Conservation (phyloP, 768 basidiomycete species). For the Dentipellis fragilis region DNA sequence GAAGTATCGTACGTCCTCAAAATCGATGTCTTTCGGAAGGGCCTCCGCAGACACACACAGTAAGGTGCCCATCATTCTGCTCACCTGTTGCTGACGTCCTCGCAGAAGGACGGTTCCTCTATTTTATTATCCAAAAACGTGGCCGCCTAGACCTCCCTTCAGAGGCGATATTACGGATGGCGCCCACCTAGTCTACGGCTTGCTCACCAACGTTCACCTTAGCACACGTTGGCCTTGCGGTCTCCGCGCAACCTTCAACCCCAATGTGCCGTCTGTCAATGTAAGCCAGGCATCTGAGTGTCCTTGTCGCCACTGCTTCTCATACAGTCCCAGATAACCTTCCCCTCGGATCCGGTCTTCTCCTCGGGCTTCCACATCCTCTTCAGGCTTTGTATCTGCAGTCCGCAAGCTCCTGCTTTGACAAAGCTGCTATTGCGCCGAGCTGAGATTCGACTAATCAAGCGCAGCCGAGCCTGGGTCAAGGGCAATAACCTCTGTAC, state of each 20-base stretch:
- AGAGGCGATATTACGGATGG: not conserved
- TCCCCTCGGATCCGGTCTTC: not conserved
- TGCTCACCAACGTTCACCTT: not conserved
- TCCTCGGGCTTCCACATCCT: not conserved
- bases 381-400: not conserved
- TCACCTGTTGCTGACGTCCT: too few relatives aligned
- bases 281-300: not conserved
- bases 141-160: not conserved
- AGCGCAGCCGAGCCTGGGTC: not conserved
- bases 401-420: not conserved
- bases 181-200: not conserved
- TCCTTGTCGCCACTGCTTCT: not conserved
- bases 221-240: not conserved
- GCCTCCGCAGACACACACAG: not conserved
- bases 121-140: not conserved
- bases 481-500: not conserved
- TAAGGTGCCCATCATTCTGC: not conserved
- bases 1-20: not conserved
- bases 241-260: not conserved
- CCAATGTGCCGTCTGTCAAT: not conserved
- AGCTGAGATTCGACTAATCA: not conserved
- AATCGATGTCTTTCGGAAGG: not conserved
- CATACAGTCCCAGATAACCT: not conserved
- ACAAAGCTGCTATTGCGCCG: not conserved
- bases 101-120: not conserved